Base-by-base conservation (phyloP, 164 flowering plant genomes). In the Nymphaea colorata region DNA sequence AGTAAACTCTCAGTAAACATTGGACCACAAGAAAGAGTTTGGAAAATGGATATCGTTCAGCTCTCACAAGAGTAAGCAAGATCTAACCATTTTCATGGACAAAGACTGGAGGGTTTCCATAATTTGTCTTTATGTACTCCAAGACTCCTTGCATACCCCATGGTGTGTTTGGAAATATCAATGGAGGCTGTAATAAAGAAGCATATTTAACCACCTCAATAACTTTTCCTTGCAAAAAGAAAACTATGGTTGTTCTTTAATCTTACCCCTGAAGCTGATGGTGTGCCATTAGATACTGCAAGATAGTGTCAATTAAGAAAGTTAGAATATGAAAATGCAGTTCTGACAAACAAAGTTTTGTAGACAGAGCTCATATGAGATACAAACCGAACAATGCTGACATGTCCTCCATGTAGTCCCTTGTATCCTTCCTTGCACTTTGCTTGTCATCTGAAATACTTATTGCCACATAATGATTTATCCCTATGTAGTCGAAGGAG, bases 401-500 rank as follows among this genome's bases (percentile, higher is more conserved):
- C 73, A 68, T 69, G 65, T 86, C 94, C 17, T 43, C 71, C 3
- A 6, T 0, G 14, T 66, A 65, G 59, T 85, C 87, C 75, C 86
- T 77, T 65, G 25, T 64, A 57, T 78, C 68, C 43, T 6, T 43
- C n/a, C 74, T 68, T 64, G 76, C 68, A 36, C 67, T 79, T 71
- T 42, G 42, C n/a, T 84, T 43, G 25, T 77, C 66, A 64, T 86
- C 82, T 66, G 72, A 73, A 64, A 80, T 59, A 42, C 45, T n/a
- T n/a, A 64, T 0, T 41, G 78, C 41, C 3, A 1, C 6, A 68
- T 87, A 87, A 63, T 87, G 82, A 25, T 81, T 87, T 59, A 88
- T 1, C 42, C 94, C 91, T 36, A 87, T 59, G 55, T 83, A 85
- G 70, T 85, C 89, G 53, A 66, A 74, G 43, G 92, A 82, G 44